Base-by-base conservation (phyloP, 352 stramenopile genomes). In the Peronospora belbahrii region DNA sequence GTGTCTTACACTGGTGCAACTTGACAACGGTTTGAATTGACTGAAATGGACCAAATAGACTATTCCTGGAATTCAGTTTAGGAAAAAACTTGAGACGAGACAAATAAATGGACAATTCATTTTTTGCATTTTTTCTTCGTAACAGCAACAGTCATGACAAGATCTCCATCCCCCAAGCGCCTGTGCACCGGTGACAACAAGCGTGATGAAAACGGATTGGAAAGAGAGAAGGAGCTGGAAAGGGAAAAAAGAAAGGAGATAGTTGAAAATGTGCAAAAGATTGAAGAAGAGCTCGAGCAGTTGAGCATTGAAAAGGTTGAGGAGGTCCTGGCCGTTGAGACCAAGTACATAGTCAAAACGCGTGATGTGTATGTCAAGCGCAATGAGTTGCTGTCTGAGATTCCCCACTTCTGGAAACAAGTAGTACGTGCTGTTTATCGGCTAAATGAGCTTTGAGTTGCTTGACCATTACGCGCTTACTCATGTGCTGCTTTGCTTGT, bases 341-440 rank as follows among this genome's bases (percentile, higher is more conserved):
- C 57, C 67, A 86, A 86, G 57, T 83, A 78, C 70, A 87, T 88
- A 58, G 61, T 46, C 30, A 62, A 59, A 45, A 88, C 87, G 67
- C 69, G 67, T 32, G 72, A 75, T 6, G 57, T 71, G 28, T 82
- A 76, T 54, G 65, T 70, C 41, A 85, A 87, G 65, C 79, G 79
- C 48, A 50, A 55, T 54, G 74, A 83, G 49, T 58, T 85, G 31
- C 49, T 90, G 38, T 42, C 42, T 14, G 67, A 80, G 11, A 86
- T 90, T 38, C 75, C 79, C 4, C 38, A 53, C 42, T 88, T 90
- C 59, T 90, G 79, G 79, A 87, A 87, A 61, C 60, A 87, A 54
- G 62, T 65, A 56, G 74, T 88, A 51, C 51, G 71, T 71, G 33
- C 8, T 22, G 13, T 13, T 14, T 22, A 2, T 14, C 13, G 44